Conservation (phyloP, 1,284 basidiomycete genomes). For the Microstroma glucosiphilum region DNA sequence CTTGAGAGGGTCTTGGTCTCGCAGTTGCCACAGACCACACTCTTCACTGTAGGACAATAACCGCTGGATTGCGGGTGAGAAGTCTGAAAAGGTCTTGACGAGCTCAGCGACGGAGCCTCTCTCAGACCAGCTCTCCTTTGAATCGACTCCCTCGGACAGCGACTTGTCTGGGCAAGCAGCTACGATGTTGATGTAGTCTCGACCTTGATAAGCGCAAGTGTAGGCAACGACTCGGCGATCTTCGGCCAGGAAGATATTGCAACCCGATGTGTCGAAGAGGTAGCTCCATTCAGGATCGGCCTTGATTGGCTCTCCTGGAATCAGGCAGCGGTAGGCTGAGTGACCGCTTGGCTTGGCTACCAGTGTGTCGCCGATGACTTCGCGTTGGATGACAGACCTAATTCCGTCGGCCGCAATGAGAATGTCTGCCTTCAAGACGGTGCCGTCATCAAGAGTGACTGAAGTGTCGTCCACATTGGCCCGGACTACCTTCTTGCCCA, state of each 20-base stretch:
- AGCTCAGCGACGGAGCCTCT: constrained; percentile 28
- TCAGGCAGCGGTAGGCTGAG: constrained; percentile 39
- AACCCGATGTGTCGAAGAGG: constrained; percentile 19
- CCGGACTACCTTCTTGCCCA: constrained; percentile 9
- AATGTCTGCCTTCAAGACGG: constrained; percentile 28
- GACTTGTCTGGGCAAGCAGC: constrained; percentile 30
- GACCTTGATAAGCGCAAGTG: constrained; percentile 7
- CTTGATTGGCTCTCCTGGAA: constrained; percentile 24
- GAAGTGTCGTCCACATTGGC: constrained; percentile 24
- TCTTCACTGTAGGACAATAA: constrained; percentile 58
- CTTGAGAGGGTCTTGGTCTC: constrained; percentile 41
- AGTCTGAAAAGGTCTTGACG: constrained; percentile 30
- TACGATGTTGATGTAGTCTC: constrained; percentile 13
- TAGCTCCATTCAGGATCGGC: constrained; percentile 19
- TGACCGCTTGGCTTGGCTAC: constrained; percentile 32
- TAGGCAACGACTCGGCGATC: constrained; percentile 36
- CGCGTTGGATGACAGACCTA: constrained; percentile 50
- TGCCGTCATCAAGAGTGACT: constrained; percentile 32
- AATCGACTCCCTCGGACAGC: constrained; percentile 24
- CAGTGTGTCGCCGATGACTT: constrained; percentile 36
- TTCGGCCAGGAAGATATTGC: constrained; percentile 31
- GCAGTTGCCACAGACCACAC: constrained; percentile 44
- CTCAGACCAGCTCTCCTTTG: constrained; percentile 39
- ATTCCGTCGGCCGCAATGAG: constrained; percentile 49
- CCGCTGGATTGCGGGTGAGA: constrained; percentile 40